Evolutionary conservation across 331 rosid genomes (phyloP).

Genomic region (Malus hybrid): DNA sequence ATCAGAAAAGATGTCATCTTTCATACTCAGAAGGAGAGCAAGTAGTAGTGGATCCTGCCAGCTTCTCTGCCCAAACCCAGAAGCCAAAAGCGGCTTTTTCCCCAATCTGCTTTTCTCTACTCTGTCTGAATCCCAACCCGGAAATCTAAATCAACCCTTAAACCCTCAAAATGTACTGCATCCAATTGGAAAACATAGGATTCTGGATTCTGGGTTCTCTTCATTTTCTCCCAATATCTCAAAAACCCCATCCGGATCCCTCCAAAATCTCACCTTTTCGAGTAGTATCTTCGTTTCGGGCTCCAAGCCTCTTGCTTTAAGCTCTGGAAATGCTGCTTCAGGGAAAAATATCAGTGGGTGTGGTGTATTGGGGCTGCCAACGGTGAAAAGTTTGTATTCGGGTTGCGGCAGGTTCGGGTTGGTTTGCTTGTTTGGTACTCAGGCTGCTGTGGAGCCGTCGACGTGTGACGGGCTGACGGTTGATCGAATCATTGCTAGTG

Average conservation of each 20-base stretch:
- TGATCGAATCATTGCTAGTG: slow-evolving; percentile 45
- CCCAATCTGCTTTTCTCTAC: neutral
- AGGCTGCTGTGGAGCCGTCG: slow-evolving; percentile 41
- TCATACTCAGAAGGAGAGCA: slow-evolving; percentile 16
- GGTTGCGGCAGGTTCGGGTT: neutral
- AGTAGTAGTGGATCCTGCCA: neutral
- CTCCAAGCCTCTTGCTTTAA: neutral
- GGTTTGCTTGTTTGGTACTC: slow-evolving; percentile 40
- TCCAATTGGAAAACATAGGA: neutral
- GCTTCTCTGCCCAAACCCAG: neutral
- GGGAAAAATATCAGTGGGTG: neutral
- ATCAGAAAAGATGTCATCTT: slow-evolving; percentile 22
- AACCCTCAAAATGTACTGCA: neutral
- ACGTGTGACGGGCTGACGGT: slow-evolving; percentile 82
- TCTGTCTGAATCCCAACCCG: neutral
- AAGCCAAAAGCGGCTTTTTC: neutral
- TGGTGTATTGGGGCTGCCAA: neutral
- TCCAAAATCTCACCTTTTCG: neutral
- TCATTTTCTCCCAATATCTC: slow-evolving; percentile 7
- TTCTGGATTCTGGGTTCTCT: slow-evolving; percentile 6
- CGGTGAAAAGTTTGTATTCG: neutral
- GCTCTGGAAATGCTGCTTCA: neutral
- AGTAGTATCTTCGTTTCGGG: neutral
- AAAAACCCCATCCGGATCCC: slow-evolving; percentile 10
- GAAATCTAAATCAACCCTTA: neutral